Evolutionary conservation across 2,329 filamentous ascomycete genomes (phyloP).

Genomic region (Trichoderma breve): DNA sequence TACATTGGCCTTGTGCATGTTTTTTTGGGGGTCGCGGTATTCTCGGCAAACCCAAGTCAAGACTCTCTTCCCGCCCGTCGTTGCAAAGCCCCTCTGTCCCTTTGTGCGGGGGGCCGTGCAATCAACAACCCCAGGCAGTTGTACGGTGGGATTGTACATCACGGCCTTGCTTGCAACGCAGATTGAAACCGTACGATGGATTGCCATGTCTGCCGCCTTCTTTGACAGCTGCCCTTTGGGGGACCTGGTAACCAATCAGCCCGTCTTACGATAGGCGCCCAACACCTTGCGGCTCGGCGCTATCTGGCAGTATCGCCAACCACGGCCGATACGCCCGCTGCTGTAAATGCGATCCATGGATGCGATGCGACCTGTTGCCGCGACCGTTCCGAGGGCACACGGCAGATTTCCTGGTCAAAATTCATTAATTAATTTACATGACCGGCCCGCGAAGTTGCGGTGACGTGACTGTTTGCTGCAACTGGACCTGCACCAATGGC

Average conservation of each 20-base stretch:
- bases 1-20: conserved; percentile 4
- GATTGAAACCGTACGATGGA: background rate
- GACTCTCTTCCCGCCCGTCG: background rate
- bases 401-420: background rate
- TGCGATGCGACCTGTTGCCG: background rate
- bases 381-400: background rate
- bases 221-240: background rate
- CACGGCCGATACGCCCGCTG: background rate
- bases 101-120: conserved; percentile 12
- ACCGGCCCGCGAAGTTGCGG: background rate
- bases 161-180: background rate
- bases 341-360: background rate
- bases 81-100: background rate
- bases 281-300: conserved; percentile 11
- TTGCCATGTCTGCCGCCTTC: background rate
- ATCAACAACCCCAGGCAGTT: background rate
- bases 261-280: conserved; percentile 13
- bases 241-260: conserved; percentile 7
- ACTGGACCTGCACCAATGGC: conserved; percentile 5
- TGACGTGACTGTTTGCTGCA: conserved; percentile 7
- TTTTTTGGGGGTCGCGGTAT: conserved; percentile 1
- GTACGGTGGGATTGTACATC: background rate
- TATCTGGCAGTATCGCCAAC: conserved; percentile 10
- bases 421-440: background rate
- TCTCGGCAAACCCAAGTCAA: conserved; percentile 16